Percentiles rank a stretch among this genome's conserved stretches.
Conservation (phyloP, 1,284 basidiomycete genomes). For the Hymenochaete sp. region DNA sequence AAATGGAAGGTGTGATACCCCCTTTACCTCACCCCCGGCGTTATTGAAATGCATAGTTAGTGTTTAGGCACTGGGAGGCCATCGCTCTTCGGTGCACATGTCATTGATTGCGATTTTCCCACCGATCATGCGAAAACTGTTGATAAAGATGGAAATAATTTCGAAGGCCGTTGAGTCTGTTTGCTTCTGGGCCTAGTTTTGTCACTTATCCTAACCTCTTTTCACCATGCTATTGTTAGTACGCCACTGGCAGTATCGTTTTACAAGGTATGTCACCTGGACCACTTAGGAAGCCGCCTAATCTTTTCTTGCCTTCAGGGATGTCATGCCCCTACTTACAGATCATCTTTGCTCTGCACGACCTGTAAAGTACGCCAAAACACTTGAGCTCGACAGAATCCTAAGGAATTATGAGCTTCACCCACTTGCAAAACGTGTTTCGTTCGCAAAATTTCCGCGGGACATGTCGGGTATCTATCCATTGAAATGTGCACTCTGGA, state of each 20-base stretch:
- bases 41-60: background rate
- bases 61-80: constrained; percentile 10
- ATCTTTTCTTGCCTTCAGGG: no score
- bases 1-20: background rate
- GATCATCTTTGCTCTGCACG: constrained; percentile 14
- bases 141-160: constrained; percentile 7
- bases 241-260: constrained; percentile 16
- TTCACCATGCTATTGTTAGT: background rate
- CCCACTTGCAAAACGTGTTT: constrained; percentile 4
- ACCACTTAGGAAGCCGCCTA: no score
- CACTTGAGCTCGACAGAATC: constrained; percentile 19
- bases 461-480: constrained; percentile 8
- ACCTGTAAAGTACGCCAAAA: constrained; percentile 17
- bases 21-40: constrained; percentile 9
- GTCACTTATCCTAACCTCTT: background rate
- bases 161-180: constrained; percentile 12
- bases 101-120: constrained; percentile 13
- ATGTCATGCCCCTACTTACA: constrained; percentile 14
- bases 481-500: background rate
- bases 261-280: no score
- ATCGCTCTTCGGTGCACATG: background rate
- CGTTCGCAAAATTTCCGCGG: constrained; percentile 1
- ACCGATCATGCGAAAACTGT: constrained; percentile 2
- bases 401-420: constrained; percentile 12
- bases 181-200: no score